These are phyloP conservation scores for Aspergillus costaricaensis DNA, from an alignment of 2,329 filamentous ascomycete species.

Conservation along the genomic window DNA sequence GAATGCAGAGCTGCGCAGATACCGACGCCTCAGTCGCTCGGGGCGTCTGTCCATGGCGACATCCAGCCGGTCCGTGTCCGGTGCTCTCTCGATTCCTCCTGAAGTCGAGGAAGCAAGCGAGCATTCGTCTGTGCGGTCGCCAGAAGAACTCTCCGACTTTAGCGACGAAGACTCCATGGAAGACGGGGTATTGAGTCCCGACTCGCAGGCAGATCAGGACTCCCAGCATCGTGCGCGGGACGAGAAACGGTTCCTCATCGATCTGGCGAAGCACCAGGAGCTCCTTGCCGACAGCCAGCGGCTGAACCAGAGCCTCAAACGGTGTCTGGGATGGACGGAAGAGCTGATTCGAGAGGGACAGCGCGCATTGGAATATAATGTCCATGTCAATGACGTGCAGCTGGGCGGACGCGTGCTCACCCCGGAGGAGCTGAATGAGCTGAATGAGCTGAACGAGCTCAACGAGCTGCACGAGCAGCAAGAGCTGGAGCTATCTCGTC, in stretches of 20 bases:
- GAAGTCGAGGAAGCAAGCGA: slow-evolving; percentile 44
- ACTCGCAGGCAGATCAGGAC: slow-evolving; percentile 40
- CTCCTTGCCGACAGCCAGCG: slow-evolving; percentile 87
- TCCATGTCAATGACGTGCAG: slow-evolving; percentile 75
- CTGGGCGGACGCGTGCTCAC: slow-evolving; percentile 78
- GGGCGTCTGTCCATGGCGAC: slow-evolving; percentile 68
- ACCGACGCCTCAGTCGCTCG: slow-evolving; percentile 78
- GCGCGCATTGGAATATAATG: slow-evolving; percentile 81
- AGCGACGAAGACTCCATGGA: slow-evolving; percentile 44
- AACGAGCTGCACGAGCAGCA: slow-evolving; percentile 23
- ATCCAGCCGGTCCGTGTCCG: slow-evolving; percentile 49
- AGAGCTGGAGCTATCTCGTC: slow-evolving; percentile 31
- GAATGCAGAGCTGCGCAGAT: slow-evolving; percentile 81
- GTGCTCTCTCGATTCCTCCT: slow-evolving; percentile 50
- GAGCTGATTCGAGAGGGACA: slow-evolving; percentile 85
- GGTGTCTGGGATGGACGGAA: slow-evolving; percentile 87
- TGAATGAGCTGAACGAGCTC: slow-evolving; percentile 30
- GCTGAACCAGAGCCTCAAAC: slow-evolving; percentile 90
- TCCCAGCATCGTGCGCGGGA: slow-evolving; percentile 67
- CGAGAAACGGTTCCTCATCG: slow-evolving; percentile 78
- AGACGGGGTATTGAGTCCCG: slow-evolving; percentile 40
- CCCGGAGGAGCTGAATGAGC: slow-evolving; percentile 65
- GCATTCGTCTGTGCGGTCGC: slow-evolving; percentile 31
- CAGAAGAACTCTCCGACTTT: slow-evolving; percentile 41
- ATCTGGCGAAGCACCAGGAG: slow-evolving; percentile 85